These are phyloP conservation scores for Salvia splendens DNA, from an alignment of 257 asterid genomes.

Conservation along the genomic window DNA sequence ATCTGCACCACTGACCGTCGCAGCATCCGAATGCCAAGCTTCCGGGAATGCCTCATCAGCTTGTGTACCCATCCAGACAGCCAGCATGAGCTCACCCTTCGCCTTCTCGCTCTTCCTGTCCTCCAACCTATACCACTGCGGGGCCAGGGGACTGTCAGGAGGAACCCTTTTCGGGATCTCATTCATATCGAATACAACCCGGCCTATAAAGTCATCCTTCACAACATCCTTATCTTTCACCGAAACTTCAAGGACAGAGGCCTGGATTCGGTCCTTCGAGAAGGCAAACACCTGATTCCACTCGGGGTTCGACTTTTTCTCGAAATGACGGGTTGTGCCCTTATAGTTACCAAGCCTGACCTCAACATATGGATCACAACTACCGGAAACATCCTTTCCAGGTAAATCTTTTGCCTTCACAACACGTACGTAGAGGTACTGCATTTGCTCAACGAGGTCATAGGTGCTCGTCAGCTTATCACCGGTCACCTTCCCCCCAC, in stretches of 20 bases:
- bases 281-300: constrained; percentile 74
- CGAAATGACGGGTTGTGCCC: constrained; percentile 69
- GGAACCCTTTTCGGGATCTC: constrained; percentile 70
- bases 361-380: constrained; percentile 68
- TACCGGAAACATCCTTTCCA: constrained; percentile 62
- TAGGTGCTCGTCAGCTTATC: constrained; percentile 73
- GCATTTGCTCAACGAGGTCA: constrained; percentile 82
- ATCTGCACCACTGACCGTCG: constrained; percentile 58
- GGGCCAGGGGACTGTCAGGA: constrained; percentile 72
- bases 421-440: constrained; percentile 70
- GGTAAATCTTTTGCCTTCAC: constrained; percentile 73
- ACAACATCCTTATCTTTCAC: constrained; percentile 67
- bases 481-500: constrained; percentile 70
- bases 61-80: constrained; percentile 87
- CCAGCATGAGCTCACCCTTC: constrained; percentile 69
- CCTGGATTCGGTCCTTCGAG: constrained; percentile 69
- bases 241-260: constrained; percentile 60
- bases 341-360: constrained; percentile 66
- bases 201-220: constrained; percentile 68
- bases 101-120: constrained; percentile 56
- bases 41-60: constrained; percentile 79
- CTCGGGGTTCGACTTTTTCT: constrained; percentile 67
- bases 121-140: constrained; percentile 73
- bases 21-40: constrained; percentile 76
- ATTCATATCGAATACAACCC: constrained; percentile 55